Conservation (phyloP, 345 rosid species). For the Ceriops zippeliana region DNA sequence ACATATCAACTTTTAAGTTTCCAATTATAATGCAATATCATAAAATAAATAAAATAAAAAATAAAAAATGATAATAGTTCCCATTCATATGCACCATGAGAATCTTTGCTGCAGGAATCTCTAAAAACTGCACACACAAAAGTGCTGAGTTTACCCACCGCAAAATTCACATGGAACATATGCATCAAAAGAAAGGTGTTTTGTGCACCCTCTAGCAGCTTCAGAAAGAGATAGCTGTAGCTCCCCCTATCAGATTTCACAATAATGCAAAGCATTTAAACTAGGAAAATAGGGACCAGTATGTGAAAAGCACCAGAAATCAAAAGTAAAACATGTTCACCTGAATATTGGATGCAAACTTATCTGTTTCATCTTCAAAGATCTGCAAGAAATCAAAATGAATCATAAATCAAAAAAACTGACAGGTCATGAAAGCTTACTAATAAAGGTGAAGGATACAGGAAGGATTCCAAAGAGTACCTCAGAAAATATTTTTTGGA, state of each 20-base stretch:
- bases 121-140: background rate
- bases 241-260: slow-evolving; percentile 47
- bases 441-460: slow-evolving; percentile 3
- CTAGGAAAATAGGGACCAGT: slow-evolving; percentile 15
- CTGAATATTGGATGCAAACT: slow-evolving; percentile 60
- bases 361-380: slow-evolving; percentile 56
- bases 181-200: slow-evolving; percentile 66
- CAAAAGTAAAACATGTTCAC: slow-evolving; percentile 36
- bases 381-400: slow-evolving; percentile 45
- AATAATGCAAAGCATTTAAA: slow-evolving; percentile 20
- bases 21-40: background rate
- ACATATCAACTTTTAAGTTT: too few relatives aligned
- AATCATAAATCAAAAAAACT: slow-evolving; percentile 15
- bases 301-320: slow-evolving; percentile 9
- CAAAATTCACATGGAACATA: slow-evolving; percentile 79
- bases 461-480: slow-evolving; percentile 28
- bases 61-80: background rate
- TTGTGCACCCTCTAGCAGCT: slow-evolving; percentile 85
- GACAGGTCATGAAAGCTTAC: slow-evolving; percentile 14
- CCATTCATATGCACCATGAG: background rate
- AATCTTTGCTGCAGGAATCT: slow-evolving; percentile 6
- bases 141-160: slow-evolving; percentile 43
- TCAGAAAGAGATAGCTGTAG: slow-evolving; percentile 71
- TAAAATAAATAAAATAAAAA: background rate
- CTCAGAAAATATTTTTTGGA: slow-evolving; percentile 85